Evolutionary conservation across 108 stramenopile genomes (phyloP).

Genomic region (Nannochloropsis salina): DNA sequence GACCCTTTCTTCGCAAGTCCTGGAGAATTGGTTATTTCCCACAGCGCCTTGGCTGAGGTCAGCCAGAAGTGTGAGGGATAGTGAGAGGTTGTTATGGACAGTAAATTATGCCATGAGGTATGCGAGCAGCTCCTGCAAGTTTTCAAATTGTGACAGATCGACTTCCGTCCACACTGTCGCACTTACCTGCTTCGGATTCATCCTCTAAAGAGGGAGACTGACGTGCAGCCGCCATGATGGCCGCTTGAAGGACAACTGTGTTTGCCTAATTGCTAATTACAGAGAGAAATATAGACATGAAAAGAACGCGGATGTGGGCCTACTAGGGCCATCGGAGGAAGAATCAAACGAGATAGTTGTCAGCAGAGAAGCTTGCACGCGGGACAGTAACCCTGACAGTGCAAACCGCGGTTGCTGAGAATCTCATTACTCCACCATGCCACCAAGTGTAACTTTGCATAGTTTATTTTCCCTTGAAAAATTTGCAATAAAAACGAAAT

Average conservation of each 20-base stretch:
- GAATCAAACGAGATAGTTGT: background rate
- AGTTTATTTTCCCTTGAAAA: no score
- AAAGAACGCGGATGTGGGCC: background rate
- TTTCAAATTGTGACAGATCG: no score
- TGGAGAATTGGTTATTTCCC: background rate
- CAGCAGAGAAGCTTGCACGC: background rate
- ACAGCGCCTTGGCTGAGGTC: background rate
- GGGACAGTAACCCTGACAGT: no score
- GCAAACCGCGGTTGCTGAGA: no score
- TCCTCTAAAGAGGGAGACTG: background rate
- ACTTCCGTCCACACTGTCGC: background rate
- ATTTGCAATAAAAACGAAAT: no score
- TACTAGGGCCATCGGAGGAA: background rate
- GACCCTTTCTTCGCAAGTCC: background rate
- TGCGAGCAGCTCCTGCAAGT: no score
- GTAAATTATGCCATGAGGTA: background rate
- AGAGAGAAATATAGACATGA: background rate
- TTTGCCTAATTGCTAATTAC: background rate
- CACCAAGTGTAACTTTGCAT: no score
- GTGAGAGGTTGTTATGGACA: background rate
- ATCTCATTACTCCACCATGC: no score
- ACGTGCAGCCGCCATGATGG: background rate
- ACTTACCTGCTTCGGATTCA: constrained; percentile 13
- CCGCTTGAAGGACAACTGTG: background rate
- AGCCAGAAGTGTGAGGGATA: background rate